These are phyloP conservation scores for Chrysanthemum makinoi DNA, from an alignment of 129 eudicot genomes.

Conservation along the genomic window DNA sequence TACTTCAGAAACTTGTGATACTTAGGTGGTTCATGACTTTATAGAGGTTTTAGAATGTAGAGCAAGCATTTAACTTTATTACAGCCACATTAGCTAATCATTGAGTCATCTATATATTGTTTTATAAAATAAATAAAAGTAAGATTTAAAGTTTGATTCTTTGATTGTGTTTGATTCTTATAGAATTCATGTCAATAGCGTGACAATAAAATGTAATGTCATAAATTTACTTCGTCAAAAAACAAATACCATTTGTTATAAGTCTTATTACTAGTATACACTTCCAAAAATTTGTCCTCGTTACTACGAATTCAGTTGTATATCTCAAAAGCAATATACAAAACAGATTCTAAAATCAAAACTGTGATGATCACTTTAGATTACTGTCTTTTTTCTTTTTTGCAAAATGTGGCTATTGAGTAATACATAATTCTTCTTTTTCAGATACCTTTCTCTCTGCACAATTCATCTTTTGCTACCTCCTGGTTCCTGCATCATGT, in stretches of 20 bases:
- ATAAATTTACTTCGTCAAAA: too few species aligned
- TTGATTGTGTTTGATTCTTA: too few species aligned
- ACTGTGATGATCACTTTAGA: constrained; percentile 13
- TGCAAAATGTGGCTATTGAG: constrained; percentile 24
- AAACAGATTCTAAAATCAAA: constrained; percentile 13
- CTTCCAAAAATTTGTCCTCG: background rate
- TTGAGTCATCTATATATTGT: too few species aligned
- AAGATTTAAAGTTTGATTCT: too few species aligned
- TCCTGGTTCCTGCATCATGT: background rate
- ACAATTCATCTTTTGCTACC: constrained; percentile 18
- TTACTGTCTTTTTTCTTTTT: constrained; percentile 3
- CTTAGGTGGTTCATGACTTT: constrained; percentile 15
- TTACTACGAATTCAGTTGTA: background rate
- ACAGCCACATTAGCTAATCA: too few species aligned
- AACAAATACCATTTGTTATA: too few species aligned
- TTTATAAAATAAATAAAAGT: too few species aligned
- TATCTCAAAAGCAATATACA: background rate
- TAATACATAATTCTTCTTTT: constrained; percentile 18
- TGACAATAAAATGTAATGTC: too few species aligned
- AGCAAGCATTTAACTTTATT: too few species aligned
- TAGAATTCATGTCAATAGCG: too few species aligned
- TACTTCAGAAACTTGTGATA: constrained; percentile 20
- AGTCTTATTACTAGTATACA: background rate
- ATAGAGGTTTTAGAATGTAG: constrained; percentile 11
- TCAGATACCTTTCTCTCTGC: constrained; percentile 34